Evolutionary conservation across 768 basidiomycete genomes (phyloP).

Genomic region (Boletus rufocinnamomeus): DNA sequence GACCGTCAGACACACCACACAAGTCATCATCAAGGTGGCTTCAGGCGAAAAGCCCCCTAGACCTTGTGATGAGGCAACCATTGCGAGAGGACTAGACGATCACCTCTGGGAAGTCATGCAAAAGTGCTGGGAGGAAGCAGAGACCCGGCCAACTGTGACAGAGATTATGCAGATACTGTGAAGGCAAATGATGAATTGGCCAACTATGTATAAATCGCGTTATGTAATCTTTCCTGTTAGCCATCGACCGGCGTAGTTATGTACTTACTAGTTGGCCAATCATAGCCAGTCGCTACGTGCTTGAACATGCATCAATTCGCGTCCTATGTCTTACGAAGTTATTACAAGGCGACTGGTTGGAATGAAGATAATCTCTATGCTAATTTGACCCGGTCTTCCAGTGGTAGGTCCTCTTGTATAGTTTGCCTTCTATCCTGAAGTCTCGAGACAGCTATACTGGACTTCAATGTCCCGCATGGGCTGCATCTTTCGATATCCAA

Average conservation of each 20-base stretch:
- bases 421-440: constrained; percentile 8
- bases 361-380: constrained; percentile 94
- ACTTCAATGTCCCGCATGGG: constrained; percentile 85
- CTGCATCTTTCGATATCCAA: constrained; percentile 82
- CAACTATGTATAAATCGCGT: not conserved
- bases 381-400: constrained; percentile 86
- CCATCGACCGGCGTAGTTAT: too few relatives aligned
- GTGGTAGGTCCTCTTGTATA: constrained; percentile 52
- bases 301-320: constrained; percentile 79
- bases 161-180: constrained; percentile 32
- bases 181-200: not conserved
- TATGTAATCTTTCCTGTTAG: constrained; percentile 16
- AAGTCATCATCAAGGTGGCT: constrained; percentile 49
- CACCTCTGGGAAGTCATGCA: constrained; percentile 46
- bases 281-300: not conserved
- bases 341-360: constrained; percentile 94
- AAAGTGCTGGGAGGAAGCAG: constrained; percentile 45
- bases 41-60: constrained; percentile 45
- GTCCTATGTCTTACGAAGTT: constrained; percentile 83
- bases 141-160: constrained; percentile 43
- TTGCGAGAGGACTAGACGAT: constrained; percentile 47
- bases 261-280: too few relatives aligned
- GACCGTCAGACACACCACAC: constrained; percentile 52
- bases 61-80: constrained; percentile 37
- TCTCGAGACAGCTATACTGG: constrained; percentile 69